Percentiles rank a stretch among this genome's conserved stretches.
Evolutionary conservation across 345 rosid genomes (phyloP).

Genomic region (Boechera divaricarpa): DNA sequence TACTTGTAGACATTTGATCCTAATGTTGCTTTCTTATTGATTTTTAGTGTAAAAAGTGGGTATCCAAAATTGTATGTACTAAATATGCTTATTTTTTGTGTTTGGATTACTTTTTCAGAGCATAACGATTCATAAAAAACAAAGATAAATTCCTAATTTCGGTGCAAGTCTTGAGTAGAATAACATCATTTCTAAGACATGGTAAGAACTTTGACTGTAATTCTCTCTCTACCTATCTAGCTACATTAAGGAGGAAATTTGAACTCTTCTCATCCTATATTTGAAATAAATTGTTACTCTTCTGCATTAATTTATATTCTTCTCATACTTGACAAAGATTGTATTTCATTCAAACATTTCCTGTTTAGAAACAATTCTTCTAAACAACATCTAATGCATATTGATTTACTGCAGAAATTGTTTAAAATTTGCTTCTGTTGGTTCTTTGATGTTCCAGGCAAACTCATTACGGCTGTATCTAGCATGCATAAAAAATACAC

Average conservation of each 20-base stretch:
- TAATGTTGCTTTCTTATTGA: background rate
- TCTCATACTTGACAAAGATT: background rate
- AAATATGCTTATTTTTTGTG: conserved; percentile 15
- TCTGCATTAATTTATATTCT: background rate
- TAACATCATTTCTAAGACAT: conserved; percentile 20
- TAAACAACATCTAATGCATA: background rate
- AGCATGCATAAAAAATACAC: conserved; percentile 87
- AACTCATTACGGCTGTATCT: conserved; percentile 73
- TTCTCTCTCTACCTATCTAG: background rate
- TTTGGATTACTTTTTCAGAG: conserved; percentile 21
- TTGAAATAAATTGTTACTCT: background rate
- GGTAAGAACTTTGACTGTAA: conserved; percentile 33
- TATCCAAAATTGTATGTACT: background rate
- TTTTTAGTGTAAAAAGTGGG: background rate
- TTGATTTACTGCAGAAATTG: background rate
- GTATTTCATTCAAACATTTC: background rate
- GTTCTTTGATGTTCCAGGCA: conserved; percentile 56
- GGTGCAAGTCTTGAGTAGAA: conserved; percentile 3
- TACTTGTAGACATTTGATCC: background rate
- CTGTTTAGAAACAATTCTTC: background rate
- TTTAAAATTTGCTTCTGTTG: conserved; percentile 1
- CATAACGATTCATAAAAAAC: background rate
- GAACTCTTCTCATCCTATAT: background rate
- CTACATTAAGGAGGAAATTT: background rate
- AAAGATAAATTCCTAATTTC: background rate